Base-by-base conservation (phyloP, 768 basidiomycete genomes). In the Amanita fuliginea region DNA sequence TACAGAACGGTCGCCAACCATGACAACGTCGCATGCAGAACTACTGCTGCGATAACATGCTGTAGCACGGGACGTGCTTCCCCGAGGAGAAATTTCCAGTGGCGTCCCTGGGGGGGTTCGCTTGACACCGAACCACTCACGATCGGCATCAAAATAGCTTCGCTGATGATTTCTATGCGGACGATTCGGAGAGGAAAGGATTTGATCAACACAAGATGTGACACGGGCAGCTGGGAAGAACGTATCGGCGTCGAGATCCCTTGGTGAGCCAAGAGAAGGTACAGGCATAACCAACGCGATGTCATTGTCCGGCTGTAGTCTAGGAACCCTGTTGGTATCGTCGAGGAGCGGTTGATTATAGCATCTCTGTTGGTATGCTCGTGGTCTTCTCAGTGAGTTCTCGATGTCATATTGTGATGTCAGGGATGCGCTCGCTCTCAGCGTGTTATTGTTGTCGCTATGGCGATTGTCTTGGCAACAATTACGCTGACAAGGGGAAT, bases 331-430 rank as follows among this genome's bases (percentile, higher is more conserved):
- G 47, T 8, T 28, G 16, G 9, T 16, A 16, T 43, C n/a, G 13
- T 26, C 22, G 28, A 42, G 22, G 6, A 24, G 14, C 6, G 14
- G 14, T 16, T 42, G 13, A 26, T 42, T 21, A 14, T 14, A 16
- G n/a, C 13, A n/a, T n/a, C 24, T 16, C 68, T 68, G 16, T 56
- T 51, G 11, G 61, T 65, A 64, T 11, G 64, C 67, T 75, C 77
- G 77, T 13, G 75, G 67, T 16, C 61, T 67, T 61, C 74, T 76
- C 48, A 72, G 57, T 1, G 81, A 77, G 8, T 69, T 61, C 1
- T 68, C 64, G 44, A 82, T 75, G 57, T 83, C 78, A 57, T 87
- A 80, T 42, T 80, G 72, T 16, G 74, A 62, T 0, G 76, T 68
- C 42, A 78, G 64, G 1, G 78, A 68, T 18, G 65, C 60, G 14